These are phyloP conservation scores for Coniosporium tulheliwenetii DNA, from an alignment of 2,329 filamentous ascomycete genomes.

Conservation along the genomic window DNA sequence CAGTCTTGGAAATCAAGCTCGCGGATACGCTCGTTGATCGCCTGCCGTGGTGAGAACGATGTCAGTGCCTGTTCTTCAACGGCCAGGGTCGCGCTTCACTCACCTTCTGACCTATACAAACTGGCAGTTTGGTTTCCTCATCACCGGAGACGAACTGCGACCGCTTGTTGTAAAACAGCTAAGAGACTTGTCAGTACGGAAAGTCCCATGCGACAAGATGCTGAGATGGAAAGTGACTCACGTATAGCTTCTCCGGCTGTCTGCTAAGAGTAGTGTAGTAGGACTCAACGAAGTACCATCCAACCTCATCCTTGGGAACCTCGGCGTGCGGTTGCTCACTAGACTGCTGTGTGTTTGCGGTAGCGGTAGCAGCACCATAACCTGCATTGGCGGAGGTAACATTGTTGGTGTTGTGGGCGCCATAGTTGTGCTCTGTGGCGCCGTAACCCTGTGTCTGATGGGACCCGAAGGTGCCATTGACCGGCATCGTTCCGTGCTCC, in stretches of 20 bases:
- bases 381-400: slow-evolving; percentile 13
- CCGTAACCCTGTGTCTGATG: slow-evolving; percentile 22
- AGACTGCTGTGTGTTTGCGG: slow-evolving; percentile 6
- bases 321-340: slow-evolving; percentile 15
- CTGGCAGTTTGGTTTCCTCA: slow-evolving; percentile 76
- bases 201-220: neutral
- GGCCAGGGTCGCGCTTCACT: slow-evolving; percentile 16
- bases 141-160: slow-evolving; percentile 89
- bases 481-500: slow-evolving; percentile 20
- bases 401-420: slow-evolving; percentile 16
- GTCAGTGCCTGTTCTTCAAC: neutral
- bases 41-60: slow-evolving; percentile 32
- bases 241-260: slow-evolving; percentile 79
- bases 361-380: slow-evolving; percentile 5
- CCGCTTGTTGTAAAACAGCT: slow-evolving; percentile 89
- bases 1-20: slow-evolving; percentile 87
- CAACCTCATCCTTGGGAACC: slow-evolving; percentile 78
- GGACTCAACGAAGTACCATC: slow-evolving; percentile 98
- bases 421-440: slow-evolving; percentile 15
- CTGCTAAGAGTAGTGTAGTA: slow-evolving; percentile 98
- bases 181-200: slow-evolving; percentile 8
- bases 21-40: slow-evolving; percentile 89
- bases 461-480: slow-evolving; percentile 33
- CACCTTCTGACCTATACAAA: slow-evolving; percentile 79
- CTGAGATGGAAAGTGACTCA: slow-evolving; percentile 14